A percentile compares a stretch with the other conserved stretches of the same genome.
phyloP scores from a whole-genome alignment of 208 protist species.

The Leishmania braziliensis region DNA sequence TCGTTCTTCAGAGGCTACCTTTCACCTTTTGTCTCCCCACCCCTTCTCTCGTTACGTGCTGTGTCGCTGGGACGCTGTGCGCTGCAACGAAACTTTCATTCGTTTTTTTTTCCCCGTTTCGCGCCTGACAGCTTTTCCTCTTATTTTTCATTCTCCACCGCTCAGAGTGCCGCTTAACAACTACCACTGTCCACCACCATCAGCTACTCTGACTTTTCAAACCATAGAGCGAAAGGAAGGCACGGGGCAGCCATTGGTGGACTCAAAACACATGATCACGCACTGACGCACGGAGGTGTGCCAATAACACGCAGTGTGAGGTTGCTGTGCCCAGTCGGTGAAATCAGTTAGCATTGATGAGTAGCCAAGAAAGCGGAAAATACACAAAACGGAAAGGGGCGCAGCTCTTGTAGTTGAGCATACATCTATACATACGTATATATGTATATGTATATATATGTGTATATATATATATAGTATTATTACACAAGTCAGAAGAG shows the following conservation, averaged over 20 bases:
- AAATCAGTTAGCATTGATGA: neutral
- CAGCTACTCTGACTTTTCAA: neutral
- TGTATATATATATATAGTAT: neutral
- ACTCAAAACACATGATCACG: neutral
- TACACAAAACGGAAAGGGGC: neutral
- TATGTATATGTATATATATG: conserved; percentile 7
- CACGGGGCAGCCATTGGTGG: neutral
- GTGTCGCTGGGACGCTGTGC: neutral
- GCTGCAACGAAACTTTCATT: neutral
- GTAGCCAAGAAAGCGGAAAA: neutral
- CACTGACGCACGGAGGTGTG: neutral
- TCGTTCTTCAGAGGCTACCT: neutral
- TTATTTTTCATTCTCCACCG: neutral
- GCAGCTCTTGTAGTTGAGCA: neutral
- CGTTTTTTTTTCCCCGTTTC: neutral
- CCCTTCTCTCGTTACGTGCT: neutral
- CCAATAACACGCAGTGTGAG: neutral
- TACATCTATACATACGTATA: conserved; percentile 4
- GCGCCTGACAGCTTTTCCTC: neutral
- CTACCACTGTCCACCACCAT: neutral
- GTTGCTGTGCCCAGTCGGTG: neutral
- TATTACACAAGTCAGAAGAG: neutral
- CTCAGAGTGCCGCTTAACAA: neutral
- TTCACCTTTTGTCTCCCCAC: neutral
- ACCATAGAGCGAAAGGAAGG: neutral